Conservation (phyloP, 1,284 basidiomycete species). For the Cystobasidium pallidum region DNA sequence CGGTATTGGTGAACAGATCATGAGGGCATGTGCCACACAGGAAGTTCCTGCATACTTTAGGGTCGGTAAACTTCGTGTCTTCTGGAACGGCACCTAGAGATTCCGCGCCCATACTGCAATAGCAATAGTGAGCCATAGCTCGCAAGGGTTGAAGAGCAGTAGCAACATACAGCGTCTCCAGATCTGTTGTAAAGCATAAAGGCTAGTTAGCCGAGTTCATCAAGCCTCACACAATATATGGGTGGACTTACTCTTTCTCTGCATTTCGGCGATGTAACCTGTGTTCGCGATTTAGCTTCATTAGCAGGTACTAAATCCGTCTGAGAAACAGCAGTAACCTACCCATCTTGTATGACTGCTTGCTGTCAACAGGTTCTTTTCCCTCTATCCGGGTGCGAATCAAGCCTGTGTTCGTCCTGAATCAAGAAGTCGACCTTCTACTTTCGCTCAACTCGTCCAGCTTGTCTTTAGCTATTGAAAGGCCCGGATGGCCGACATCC, state of each 20-base stretch:
- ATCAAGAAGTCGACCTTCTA: conserved; percentile 7
- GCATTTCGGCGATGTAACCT: conserved; percentile 44
- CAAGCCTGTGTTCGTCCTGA: conserved; percentile 3
- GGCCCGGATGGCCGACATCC: conserved; percentile 32
- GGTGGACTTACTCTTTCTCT: conserved; percentile 40
- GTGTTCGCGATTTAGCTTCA: neutral
- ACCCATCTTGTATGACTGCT: conserved; percentile 37
- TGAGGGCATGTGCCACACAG: conserved; percentile 97
- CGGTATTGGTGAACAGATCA: conserved; percentile 96
- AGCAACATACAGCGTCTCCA: conserved; percentile 40
- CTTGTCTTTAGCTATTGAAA: neutral
- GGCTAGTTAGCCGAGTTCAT: neutral
- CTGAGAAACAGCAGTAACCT: neutral
- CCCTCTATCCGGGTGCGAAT: neutral
- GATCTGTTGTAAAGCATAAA: conserved; percentile 8
- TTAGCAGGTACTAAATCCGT: neutral
- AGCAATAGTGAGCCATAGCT: neutral
- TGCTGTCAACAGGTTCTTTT: neutral
- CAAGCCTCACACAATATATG: neutral
- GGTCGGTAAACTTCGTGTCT: conserved; percentile 92
- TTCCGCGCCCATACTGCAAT: conserved; percentile 68
- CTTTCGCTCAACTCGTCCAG: conserved; percentile 9
- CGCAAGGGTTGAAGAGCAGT: neutral
- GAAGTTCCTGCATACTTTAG: conserved; percentile 99
- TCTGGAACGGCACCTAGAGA: conserved; percentile 92